phyloP scores from a whole-genome alignment of 2,329 filamentous ascomycete genomes.

The Pseudovirgaria hyperparasitica region DNA sequence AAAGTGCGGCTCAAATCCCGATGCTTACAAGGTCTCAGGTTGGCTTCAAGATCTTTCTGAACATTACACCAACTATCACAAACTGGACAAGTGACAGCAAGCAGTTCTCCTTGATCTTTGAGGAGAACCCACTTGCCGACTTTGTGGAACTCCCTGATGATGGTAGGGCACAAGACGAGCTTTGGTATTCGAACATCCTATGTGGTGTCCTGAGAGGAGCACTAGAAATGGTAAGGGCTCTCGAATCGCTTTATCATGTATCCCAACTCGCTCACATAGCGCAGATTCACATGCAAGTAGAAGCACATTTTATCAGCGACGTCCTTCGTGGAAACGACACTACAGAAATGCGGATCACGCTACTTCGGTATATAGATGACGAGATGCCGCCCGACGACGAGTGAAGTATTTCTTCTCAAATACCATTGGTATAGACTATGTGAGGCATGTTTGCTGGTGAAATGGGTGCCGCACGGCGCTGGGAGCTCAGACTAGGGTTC shows the following conservation, averaged over 20 bases:
- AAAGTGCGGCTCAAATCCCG: conserved; percentile 5
- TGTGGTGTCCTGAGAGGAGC: conserved; percentile 86
- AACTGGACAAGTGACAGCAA: conserved; percentile 97
- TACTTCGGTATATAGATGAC: conserved; percentile 92
- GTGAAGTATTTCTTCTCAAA: too few relatives aligned
- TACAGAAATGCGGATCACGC: conserved; percentile 88
- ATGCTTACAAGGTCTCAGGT: conserved; percentile 44
- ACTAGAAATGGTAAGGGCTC: conserved; percentile 71
- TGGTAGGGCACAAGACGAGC: conserved; percentile 84
- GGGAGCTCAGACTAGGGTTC: too few relatives aligned
- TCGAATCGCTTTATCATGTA: background rate
- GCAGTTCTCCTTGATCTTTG: conserved; percentile 90
- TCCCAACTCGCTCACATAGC: background rate
- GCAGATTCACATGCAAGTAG: conserved; percentile 89
- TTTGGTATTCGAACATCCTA: conserved; percentile 97
- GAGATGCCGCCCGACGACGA: conserved; percentile 96
- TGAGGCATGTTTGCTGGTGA: too few relatives aligned
- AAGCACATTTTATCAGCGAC: conserved; percentile 92
- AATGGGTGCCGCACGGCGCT: too few relatives aligned
- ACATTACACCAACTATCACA: conserved; percentile 83
- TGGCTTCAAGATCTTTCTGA: conserved; percentile 98
- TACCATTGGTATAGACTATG: too few relatives aligned
- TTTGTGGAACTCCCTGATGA: conserved; percentile 97
- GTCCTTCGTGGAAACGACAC: conserved; percentile 86
- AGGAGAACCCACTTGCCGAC: conserved; percentile 92